Evolutionary conservation across 2,329 filamentous ascomycete genomes (phyloP).

Genomic region (Dactylellina sp.): DNA sequence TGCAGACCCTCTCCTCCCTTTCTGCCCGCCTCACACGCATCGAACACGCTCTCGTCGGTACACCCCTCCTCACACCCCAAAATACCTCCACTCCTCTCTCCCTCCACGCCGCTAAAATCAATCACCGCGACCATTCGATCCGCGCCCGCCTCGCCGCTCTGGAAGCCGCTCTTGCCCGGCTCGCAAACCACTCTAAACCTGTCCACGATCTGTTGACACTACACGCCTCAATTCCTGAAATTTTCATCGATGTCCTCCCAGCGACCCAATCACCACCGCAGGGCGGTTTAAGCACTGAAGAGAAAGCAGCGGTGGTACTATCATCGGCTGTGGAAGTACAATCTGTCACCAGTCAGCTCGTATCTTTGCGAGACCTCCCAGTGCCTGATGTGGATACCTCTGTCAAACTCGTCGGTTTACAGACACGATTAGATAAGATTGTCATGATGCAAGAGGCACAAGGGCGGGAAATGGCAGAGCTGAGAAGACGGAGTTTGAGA

Average conservation of each 20-base stretch:
- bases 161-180: constrained; percentile 58
- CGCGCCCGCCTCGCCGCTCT: constrained; percentile 58
- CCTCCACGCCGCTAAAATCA: constrained; percentile 68
- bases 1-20: constrained; percentile 70
- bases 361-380: constrained; percentile 70
- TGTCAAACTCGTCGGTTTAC: constrained; percentile 70
- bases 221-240: constrained; percentile 61
- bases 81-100: constrained; percentile 68
- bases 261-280: constrained; percentile 67
- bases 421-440: constrained; percentile 73
- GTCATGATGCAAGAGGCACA: constrained; percentile 74
- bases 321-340: constrained; percentile 71
- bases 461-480: constrained; percentile 72
- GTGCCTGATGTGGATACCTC: constrained; percentile 70
- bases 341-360: constrained; percentile 70
- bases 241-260: constrained; percentile 68
- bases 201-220: constrained; percentile 70
- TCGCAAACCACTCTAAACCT: constrained; percentile 59
- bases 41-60: constrained; percentile 71
- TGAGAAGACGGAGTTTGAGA: constrained; percentile 73
- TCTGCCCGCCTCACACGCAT: constrained; percentile 72
- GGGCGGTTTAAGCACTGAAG: constrained; percentile 65
- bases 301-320: constrained; percentile 70
- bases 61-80: constrained; percentile 65
- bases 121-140: constrained; percentile 69